These are phyloP conservation scores for Cardiosporidium cionae DNA, from an alignment of 169 alveolate species.

Conservation along the genomic window DNA sequence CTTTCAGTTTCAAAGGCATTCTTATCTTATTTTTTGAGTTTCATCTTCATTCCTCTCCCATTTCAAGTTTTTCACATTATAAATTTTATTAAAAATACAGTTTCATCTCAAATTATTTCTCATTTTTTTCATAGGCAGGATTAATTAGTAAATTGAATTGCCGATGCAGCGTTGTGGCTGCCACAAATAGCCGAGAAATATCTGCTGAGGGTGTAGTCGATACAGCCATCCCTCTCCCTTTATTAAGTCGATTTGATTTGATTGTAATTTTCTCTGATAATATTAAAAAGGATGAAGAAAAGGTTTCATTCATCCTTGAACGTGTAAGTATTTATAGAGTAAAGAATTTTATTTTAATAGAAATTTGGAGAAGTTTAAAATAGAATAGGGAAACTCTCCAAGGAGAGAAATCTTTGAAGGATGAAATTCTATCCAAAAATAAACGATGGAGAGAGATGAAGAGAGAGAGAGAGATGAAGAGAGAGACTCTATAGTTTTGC, in stretches of 20 bases:
- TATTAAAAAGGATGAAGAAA: conserved; percentile 15
- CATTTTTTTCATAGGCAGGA: conserved; percentile 4
- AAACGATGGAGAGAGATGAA: no score
- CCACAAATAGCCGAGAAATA: conserved; percentile 40
- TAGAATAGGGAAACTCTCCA: no score
- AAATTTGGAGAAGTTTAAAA: no score
- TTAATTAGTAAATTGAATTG: conserved; percentile 30
- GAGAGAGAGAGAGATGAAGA: no score
- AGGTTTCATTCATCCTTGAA: conserved; percentile 26
- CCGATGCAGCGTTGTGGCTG: conserved; percentile 61
- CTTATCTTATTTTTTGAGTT: no score
- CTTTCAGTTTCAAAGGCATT: no score
- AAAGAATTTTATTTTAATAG: no score
- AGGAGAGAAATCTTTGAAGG: no score
- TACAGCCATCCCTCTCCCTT: conserved; percentile 53
- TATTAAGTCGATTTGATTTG: conserved; percentile 63
- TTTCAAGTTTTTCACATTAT: not conserved
- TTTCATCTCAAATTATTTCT: not conserved
- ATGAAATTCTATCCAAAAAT: no score
- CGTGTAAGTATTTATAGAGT: conserved; percentile 1
- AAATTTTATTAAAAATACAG: not conserved
- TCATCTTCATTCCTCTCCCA: no score
- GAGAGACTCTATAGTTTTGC: no score
- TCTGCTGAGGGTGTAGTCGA: conserved; percentile 32
- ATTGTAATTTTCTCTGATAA: conserved; percentile 45